phyloP scores from a whole-genome alignment of 176 grass and related monocot genomes.

The Hordeum marinum region DNA sequence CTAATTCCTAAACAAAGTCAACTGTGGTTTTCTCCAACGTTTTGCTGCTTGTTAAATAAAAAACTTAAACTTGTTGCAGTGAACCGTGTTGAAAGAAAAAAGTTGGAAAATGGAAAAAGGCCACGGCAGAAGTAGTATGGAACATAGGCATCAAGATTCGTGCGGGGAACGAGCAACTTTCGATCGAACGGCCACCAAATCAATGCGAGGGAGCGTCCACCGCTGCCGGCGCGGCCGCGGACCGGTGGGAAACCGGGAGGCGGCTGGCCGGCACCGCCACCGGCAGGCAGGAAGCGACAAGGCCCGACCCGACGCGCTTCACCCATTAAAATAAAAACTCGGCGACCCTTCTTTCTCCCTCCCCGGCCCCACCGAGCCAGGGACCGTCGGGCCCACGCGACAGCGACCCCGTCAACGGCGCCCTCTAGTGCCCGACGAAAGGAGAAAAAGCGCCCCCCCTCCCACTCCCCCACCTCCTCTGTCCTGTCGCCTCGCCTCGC shows the following conservation, averaged over 20 bases:
- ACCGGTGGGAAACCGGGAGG: not conserved
- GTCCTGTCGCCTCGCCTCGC: not conserved
- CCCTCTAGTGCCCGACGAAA: not conserved
- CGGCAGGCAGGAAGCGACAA: not conserved
- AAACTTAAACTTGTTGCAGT: no score
- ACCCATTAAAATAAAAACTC: not conserved
- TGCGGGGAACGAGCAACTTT: no score
- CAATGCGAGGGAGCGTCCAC: not conserved
- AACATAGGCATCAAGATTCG: no score
- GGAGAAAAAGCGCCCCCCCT: no score
- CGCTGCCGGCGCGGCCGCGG: no score
- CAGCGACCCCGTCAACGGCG: not conserved
- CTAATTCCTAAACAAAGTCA: no score
- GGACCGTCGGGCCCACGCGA: not conserved
- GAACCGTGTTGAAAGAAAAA: no score
- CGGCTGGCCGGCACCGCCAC: not conserved
- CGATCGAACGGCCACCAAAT: no score
- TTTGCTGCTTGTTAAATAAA: no score
- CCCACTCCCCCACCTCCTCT: constrained; percentile 13
- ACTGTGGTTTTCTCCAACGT: no score
- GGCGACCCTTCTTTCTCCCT: not conserved
- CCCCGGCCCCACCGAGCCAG: not conserved
- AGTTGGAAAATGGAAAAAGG: no score
- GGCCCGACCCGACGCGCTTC: not conserved
- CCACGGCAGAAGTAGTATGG: no score